Base-by-base conservation (phyloP, 495 filamentous ascomycete species). In the Massariosphaeria phaeospora region DNA sequence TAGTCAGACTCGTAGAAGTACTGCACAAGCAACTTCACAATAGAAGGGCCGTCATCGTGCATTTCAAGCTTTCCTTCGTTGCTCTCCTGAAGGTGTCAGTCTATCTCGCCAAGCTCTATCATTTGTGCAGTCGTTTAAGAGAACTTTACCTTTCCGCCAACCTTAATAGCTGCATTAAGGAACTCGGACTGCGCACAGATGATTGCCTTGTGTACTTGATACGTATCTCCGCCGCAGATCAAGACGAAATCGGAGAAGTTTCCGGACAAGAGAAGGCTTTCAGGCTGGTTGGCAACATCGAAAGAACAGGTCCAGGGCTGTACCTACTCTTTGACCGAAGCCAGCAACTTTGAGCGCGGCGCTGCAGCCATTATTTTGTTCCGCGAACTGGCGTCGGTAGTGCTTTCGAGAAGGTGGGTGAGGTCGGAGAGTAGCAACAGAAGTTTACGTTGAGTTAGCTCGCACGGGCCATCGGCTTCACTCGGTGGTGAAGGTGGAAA, bases 1-100 rank as follows among this genome's bases (percentile, higher is more conserved):
- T 72, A 77, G 57, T 66, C 71, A 13, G 64, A 71, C 57, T 76
- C 74, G 57, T 78, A 76, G 20, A 78, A 60, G 42, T 69, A 77
- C 25, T 74, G 72, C 9, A 78, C 47, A n/a, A 78, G 58, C 38
- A 75, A 73, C 26, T 74, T 72, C 42, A 77, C 75, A 39, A 73
- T 75, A 29, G 65, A 68, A 1, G 75, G 73, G 46, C 75, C 66
- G 52, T 78, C 75, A 36, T 77, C 75, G 1, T 70, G 72, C 0
- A 78, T 55, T 31, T 75, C 65, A 31, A 77, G 70, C 1, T 67
- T 66, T 48, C 75, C 70, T 20, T 70, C 54, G 1, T 61, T 64
- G 0, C 70, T 64, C 52, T 78, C 75, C 30, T 58, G 15, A 15
- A 55, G 3, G 2, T 11, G n/a, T n/a, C n/a, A n/a, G n/a, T n/a